Percentiles rank a stretch among this genome's conserved stretches.
These are phyloP conservation scores for Trametes versicolor DNA, from an alignment of 1,284 basidiomycete species.

Conservation along the genomic window DNA sequence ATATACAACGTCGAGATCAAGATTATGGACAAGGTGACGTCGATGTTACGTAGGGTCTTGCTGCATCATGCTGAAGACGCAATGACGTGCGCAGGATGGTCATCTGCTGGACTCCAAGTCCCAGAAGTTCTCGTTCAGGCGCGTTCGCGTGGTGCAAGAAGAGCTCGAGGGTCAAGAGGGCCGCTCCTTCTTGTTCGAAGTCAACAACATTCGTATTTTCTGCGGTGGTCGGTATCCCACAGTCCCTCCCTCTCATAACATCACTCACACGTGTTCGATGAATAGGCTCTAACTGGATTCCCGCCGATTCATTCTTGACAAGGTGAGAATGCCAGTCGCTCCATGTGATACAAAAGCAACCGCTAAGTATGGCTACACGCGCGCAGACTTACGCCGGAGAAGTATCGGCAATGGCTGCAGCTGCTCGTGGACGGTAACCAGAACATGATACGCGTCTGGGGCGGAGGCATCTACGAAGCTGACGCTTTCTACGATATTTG, in stretches of 20 bases:
- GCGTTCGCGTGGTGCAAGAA: conserved; percentile 79
- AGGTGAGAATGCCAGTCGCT: conserved; percentile 50
- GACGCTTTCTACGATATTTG: conserved; percentile 84
- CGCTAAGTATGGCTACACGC: not conserved
- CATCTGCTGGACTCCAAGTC: conserved; percentile 58
- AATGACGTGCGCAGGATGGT: conserved; percentile 51
- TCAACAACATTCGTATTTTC: conserved; percentile 90
- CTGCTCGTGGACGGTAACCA: conserved; percentile 83
- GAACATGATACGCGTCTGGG: conserved; percentile 89
- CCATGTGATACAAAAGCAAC: not conserved
- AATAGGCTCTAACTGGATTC: conserved; percentile 90
- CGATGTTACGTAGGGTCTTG: not conserved
- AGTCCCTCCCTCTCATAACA: not conserved
- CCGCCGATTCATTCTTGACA: conserved; percentile 88
- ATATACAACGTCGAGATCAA: conserved; percentile 72
- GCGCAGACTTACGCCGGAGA: conserved; percentile 53
- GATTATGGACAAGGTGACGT: conserved; percentile 58
- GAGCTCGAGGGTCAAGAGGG: conserved; percentile 78
- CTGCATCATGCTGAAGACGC: not conserved
- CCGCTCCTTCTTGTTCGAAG: conserved; percentile 86
- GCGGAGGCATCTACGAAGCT: conserved; percentile 84
- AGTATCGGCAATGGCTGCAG: conserved; percentile 77
- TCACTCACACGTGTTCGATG: not conserved
- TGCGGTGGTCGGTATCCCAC: conserved; percentile 68
- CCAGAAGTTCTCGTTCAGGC: conserved; percentile 79